Base-by-base conservation (phyloP, 768 basidiomycete genomes). In the Kwoniella sp. region DNA sequence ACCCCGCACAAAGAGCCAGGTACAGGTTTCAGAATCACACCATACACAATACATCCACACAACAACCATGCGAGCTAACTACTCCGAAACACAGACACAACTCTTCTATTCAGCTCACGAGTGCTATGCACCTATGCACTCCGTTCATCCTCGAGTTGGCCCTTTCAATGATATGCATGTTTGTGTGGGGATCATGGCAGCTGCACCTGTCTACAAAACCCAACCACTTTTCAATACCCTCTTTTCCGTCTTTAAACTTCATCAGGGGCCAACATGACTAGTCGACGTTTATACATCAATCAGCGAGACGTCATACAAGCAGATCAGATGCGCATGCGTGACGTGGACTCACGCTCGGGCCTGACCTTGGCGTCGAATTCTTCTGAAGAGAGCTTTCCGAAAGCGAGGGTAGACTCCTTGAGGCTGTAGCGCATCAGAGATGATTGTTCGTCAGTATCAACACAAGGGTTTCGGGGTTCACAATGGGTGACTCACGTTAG, bases 291-390 rank as follows among this genome's bases (percentile, higher is more conserved):
- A 29, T 60, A 49, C 40, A 66, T 27, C n/a, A 17, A 49, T 55
- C 37, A 67, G 64, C 58, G 5, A 46, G 13, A 33, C 30, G 7
- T 24, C 22, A 30, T 27, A 33, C 10, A 25, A 25, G 48, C 22
- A 19, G 27, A 57, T 25, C 15, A 30, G 15, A 57, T 13, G 21
- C 19, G 44, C n/a, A 47, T 19, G 27, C 8, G 9, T 47, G 24
- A 33, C 9, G 44, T 52, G 9, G 6, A 78, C 80, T 79, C 64
- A 80, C 79, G 77, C 65, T 81, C 80, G 30, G 80, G 82, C 61
- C 79, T 69, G 57, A 83, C 96, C 83, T 92, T 92, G 79, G 86
- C 84, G 81, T 98, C 94, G 81, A 98, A 99, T 80, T 94, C 92
- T 77, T 95, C 91, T 0, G 87, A 83, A 1, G 89, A 89, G 73